Percentiles rank a stretch among this genome's conserved stretches.
phyloP scores from a whole-genome alignment of 768 basidiomycete genomes.

The Scleroderma citrinum region DNA sequence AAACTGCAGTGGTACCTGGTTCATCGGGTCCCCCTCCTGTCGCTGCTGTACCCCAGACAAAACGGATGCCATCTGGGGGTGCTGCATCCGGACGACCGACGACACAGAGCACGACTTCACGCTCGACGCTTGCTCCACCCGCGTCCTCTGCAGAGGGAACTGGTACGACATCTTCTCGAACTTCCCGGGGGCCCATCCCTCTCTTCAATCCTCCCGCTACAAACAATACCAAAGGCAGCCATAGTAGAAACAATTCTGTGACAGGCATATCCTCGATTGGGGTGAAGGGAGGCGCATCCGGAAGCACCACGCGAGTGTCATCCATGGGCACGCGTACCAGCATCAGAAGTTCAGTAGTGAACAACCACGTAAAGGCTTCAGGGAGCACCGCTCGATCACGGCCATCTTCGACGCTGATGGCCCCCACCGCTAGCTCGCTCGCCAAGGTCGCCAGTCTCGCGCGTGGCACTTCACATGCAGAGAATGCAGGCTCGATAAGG shows the following conservation, averaged over 20 bases:
- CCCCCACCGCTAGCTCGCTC: constrained; percentile 73
- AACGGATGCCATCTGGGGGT: constrained; percentile 12
- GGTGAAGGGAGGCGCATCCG: constrained; percentile 24
- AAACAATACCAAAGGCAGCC: constrained; percentile 8
- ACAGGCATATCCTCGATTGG: constrained; percentile 36
- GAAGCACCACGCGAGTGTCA: constrained; percentile 14
- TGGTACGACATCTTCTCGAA: constrained; percentile 11
- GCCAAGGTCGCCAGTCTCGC: constrained; percentile 42
- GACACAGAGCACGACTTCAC: neutral
- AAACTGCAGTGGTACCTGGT: constrained; percentile 13
- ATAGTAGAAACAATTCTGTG: constrained; percentile 12
- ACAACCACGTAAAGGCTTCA: constrained; percentile 4
- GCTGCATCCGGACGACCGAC: constrained; percentile 7
- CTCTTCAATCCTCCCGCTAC: constrained; percentile 11
- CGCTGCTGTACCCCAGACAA: constrained; percentile 8
- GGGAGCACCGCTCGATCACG: constrained; percentile 18
- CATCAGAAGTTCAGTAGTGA: constrained; percentile 4
- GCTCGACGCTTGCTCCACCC: constrained; percentile 12
- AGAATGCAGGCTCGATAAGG: constrained; percentile 12
- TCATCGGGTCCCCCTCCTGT: constrained; percentile 18
- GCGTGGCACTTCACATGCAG: constrained; percentile 8
- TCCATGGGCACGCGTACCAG: constrained; percentile 27
- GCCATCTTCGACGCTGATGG: constrained; percentile 49
- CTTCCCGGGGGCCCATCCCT: constrained; percentile 17
- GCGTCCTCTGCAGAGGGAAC: constrained; percentile 5